Evolutionary conservation across 2,329 filamentous ascomycete species (phyloP), one percentile per base, ranked within the genome.

Genomic region (Pyricularia pennisetigena): DNA sequence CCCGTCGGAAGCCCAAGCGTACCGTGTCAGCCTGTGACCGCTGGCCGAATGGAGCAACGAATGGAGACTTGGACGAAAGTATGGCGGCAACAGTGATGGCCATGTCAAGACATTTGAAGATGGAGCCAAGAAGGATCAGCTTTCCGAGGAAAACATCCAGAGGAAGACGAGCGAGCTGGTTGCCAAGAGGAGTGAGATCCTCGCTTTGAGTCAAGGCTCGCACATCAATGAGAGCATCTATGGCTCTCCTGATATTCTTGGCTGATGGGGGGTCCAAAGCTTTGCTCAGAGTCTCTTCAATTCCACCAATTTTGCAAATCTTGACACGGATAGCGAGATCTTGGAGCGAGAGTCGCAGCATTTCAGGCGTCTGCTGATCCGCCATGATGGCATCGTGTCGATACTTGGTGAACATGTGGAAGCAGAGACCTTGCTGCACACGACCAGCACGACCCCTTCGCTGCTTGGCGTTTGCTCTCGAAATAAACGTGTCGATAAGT

Each of bases 291-390:
- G 94, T 97, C 73, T 94, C 88, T 76, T 98, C 94, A 68, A 98
- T 97, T 59, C 92, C 90, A 12, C 95, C 95, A 62, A 99, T 86
- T 75, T 96, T 97, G 82, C 94, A 99, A 64, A 97, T 97, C 79
- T 99, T 99, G 72, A 98, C 94, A 9, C 95, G 89, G 76, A 99
- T 94, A 5, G 97, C 93, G 12, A 99, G 83, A 75, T 99, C 95
- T 77, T 99, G 95, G 12, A 99, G 82, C 0, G 95, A 97, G 4
- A 99, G 82, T 0, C 95, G 90, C 59, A 99, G 86, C 88, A 99
- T 97, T 77, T 99, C 95, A 0, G 95, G 96, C 0, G 93, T 97
- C 79, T 98, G 95, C 75, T 97, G 93, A 70, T 97, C 93, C 66
- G 89, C 88, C 85, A 98, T 93, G 73, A 90, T 77, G 69, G 87